A percentile compares a stretch with the other conserved stretches of the same genome.
phyloP scores from a whole-genome alignment of 1,284 basidiomycete genomes.

The Ustilago bromivora region DNA sequence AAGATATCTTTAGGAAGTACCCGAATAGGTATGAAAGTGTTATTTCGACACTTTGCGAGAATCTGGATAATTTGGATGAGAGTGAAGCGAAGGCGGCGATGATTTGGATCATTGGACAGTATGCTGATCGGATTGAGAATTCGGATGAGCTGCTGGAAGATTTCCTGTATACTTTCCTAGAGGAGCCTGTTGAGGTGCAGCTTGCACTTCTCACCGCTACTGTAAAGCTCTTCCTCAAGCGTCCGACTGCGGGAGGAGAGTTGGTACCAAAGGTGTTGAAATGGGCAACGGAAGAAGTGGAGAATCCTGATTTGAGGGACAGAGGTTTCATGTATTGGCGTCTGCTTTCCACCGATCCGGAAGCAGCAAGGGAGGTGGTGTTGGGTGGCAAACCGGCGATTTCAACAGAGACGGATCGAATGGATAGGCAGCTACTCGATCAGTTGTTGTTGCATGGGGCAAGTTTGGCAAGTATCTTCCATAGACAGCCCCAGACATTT shows the following conservation, averaged over 20 bases:
- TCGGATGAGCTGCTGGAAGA: slow-evolving; percentile 95
- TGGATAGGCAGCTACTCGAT: slow-evolving; percentile 74
- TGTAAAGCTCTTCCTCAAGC: slow-evolving; percentile 97
- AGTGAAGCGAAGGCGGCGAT: slow-evolving; percentile 96
- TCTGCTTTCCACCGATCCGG: slow-evolving; percentile 88
- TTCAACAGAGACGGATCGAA: slow-evolving; percentile 95
- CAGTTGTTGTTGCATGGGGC: slow-evolving; percentile 66
- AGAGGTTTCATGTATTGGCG: slow-evolving; percentile 99
- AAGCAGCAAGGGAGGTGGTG: slow-evolving; percentile 88
- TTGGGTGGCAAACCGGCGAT: slow-evolving; percentile 93
- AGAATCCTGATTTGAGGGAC: slow-evolving; percentile 96
- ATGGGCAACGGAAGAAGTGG: slow-evolving; percentile 96
- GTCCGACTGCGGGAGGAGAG: slow-evolving; percentile 87
- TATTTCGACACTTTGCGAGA: slow-evolving; percentile 90
- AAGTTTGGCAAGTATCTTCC: slow-evolving; percentile 63
- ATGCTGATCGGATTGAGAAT: slow-evolving; percentile 94
- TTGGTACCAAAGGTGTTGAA: slow-evolving; percentile 95
- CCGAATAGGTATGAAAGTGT: slow-evolving; percentile 96
- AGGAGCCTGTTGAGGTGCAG: slow-evolving; percentile 95
- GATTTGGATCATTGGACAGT: slow-evolving; percentile 98
- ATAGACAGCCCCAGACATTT: slow-evolving; percentile 64
- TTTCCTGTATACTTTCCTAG: slow-evolving; percentile 88
- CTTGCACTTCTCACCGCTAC: slow-evolving; percentile 92
- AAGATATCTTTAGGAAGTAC: slow-evolving; percentile 97
- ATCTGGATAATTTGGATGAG: slow-evolving; percentile 91